Evolutionary conservation across 305 asterid genomes (phyloP).

Genomic region (Fraxinus dipetala): DNA sequence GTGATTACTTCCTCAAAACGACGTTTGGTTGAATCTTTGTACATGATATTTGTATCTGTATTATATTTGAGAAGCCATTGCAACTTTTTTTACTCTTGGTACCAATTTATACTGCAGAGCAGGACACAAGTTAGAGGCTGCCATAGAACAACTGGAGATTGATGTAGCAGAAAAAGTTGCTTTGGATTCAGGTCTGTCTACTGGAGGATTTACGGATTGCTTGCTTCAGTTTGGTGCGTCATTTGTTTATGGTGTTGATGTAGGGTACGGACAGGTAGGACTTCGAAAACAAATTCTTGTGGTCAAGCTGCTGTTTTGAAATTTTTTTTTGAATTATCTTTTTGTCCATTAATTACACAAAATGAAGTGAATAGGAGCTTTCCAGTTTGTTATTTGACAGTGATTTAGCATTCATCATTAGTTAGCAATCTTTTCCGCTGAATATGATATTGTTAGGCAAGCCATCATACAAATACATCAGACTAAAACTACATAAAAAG

Average conservation of each 20-base stretch:
- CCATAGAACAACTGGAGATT: slow-evolving; percentile 73
- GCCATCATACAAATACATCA: neutral
- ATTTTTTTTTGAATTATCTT: neutral
- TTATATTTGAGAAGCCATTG: neutral
- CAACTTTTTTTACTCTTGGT: slow-evolving; percentile 16
- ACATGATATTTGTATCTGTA: neutral
- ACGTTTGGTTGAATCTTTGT: neutral
- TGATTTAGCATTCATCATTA: neutral
- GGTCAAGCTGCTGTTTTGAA: neutral
- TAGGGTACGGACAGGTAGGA: slow-evolving; percentile 91
- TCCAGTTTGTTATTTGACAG: neutral
- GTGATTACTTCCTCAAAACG: slow-evolving; percentile 58
- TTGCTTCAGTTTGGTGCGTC: slow-evolving; percentile 93
- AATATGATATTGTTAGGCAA: neutral
- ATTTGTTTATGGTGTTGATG: slow-evolving; percentile 95
- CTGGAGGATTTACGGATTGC: slow-evolving; percentile 99
- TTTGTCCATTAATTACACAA: neutral
- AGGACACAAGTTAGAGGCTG: slow-evolving; percentile 93
- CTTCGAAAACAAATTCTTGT: neutral
- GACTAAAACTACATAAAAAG: neutral
- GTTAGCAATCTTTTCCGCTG: neutral
- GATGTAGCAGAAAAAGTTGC: slow-evolving; percentile 80
- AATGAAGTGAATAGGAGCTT: neutral
- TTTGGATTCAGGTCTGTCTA: slow-evolving; percentile 96
- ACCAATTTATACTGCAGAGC: slow-evolving; percentile 49